Conservation (phyloP, 805 yeast genomes). For the Yamadazyma tumulicola region DNA sequence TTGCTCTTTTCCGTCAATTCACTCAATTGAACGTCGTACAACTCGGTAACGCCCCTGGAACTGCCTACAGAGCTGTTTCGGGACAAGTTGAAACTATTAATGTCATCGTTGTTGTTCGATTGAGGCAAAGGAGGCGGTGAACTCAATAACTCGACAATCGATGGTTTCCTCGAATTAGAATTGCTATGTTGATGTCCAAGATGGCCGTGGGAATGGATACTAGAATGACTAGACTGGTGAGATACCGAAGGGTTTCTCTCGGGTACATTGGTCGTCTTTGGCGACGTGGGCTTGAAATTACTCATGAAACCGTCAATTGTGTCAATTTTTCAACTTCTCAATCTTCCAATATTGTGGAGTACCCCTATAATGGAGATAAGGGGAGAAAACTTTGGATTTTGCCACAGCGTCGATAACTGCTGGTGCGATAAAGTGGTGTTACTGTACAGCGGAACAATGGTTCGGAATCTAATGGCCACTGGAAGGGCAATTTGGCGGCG, state of each 20-base stretch:
- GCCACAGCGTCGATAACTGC: too few relatives aligned
- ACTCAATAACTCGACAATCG: constrained; percentile 70
- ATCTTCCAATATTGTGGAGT: too few relatives aligned
- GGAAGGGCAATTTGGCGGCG: too few relatives aligned
- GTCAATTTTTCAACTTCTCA: too few relatives aligned
- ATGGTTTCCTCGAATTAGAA: constrained; percentile 44
- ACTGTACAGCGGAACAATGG: too few relatives aligned
- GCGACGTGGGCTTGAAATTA: constrained; percentile 7
- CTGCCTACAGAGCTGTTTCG: constrained; percentile 30
- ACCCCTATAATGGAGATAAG: too few relatives aligned
- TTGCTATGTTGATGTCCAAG: constrained; percentile 3
- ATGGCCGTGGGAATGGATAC: constrained; percentile 4
- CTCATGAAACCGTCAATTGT: too few relatives aligned
- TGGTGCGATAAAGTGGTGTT: too few relatives aligned
- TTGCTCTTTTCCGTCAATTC: constrained; percentile 79
- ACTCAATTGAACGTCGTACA: constrained; percentile 68
- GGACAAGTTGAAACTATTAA: constrained; percentile 36
- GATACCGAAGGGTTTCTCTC: constrained; percentile 6
- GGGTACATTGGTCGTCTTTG: constrained; percentile 3
- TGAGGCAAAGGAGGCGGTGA: constrained; percentile 68
- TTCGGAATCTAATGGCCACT: too few relatives aligned
- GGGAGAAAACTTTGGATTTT: too few relatives aligned
- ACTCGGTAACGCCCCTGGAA: constrained; percentile 39
- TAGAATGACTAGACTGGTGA: constrained; percentile 7
- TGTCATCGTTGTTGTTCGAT: constrained; percentile 37